Conservation (phyloP, 2,329 filamentous ascomycete species). For the Xylaria digitata region DNA sequence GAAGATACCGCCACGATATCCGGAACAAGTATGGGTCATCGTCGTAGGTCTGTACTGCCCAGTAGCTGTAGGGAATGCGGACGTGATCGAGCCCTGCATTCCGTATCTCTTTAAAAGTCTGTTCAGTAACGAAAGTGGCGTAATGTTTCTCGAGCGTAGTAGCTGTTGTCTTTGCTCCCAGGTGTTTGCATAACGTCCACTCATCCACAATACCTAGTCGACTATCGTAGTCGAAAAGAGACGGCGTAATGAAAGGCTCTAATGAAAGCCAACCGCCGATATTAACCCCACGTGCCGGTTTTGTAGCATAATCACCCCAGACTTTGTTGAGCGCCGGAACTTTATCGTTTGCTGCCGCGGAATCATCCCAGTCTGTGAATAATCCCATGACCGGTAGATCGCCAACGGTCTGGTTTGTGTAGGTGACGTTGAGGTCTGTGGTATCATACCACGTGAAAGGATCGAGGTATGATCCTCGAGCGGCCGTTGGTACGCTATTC, state of each 20-base stretch:
- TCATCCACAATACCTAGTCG: conserved; percentile 82
- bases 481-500: conserved; percentile 70
- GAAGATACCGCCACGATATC: conserved; percentile 91
- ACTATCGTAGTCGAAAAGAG: conserved; percentile 79
- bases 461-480: conserved; percentile 81
- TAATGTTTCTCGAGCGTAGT: conserved; percentile 89
- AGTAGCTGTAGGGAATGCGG: conserved; percentile 95
- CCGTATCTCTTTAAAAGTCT: conserved; percentile 85
- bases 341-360: conserved; percentile 77
- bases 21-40: conserved; percentile 88
- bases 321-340: conserved; percentile 80
- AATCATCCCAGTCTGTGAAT: conserved; percentile 87
- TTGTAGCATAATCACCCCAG: conserved; percentile 81
- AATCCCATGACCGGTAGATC: conserved; percentile 92
- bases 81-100: conserved; percentile 94
- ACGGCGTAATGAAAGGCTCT: conserved; percentile 96
- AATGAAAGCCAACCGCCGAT: conserved; percentile 93
- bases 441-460: conserved; percentile 94
- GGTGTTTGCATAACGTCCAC: conserved; percentile 78
- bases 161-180: conserved; percentile 74
- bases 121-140: conserved; percentile 84
- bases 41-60: conserved; percentile 88
- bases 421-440: conserved; percentile 91
- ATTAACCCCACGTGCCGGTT: conserved; percentile 89
- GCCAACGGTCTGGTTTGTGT: conserved; percentile 85